Percentiles rank a stretch among this genome's conserved stretches.
Evolutionary conservation across 495 filamentous ascomycete species (phyloP).

Genomic region (Penicillium bialowiezense): DNA sequence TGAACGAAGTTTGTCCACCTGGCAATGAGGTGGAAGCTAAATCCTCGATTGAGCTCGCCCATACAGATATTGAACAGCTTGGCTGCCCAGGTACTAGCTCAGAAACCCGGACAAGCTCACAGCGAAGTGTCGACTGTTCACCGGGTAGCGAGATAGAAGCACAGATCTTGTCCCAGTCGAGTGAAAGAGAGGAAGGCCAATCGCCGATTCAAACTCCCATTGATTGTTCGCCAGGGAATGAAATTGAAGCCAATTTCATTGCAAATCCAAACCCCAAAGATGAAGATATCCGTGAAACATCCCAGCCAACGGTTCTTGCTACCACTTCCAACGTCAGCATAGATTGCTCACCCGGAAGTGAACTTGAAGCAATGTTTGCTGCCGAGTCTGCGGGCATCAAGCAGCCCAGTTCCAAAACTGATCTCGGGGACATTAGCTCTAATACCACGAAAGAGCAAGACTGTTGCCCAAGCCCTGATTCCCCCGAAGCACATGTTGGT

Average conservation of each 20-base stretch:
- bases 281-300: too few species aligned
- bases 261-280: not conserved
- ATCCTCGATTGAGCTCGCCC: not conserved
- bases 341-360: slow-evolving; percentile 10
- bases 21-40: slow-evolving; percentile 5
- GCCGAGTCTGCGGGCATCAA: slow-evolving; percentile 5
- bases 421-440: slow-evolving; percentile 43
- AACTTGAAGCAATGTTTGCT: slow-evolving; percentile 10
- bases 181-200: not conserved
- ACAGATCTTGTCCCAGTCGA: not conserved
- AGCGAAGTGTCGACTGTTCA: not conserved
- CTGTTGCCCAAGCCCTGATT: slow-evolving; percentile 30
- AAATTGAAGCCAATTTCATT: slow-evolving; percentile 11
- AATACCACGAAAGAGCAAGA: slow-evolving; percentile 40
- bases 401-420: slow-evolving; percentile 21
- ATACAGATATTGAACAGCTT: not conserved
- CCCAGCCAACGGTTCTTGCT: not conserved
- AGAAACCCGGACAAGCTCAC: not conserved
- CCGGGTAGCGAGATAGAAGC: not conserved
- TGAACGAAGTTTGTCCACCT: slow-evolving; percentile 10
- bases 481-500: slow-evolving; percentile 16
- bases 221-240: slow-evolving; percentile 15
- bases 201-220: not conserved
- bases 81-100: not conserved
- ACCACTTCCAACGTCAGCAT: not conserved